A percentile compares a stretch with the other conserved stretches of the same genome.
phyloP scores from a whole-genome alignment of 139 green algal species.

The Picochlorum costavermella region DNA sequence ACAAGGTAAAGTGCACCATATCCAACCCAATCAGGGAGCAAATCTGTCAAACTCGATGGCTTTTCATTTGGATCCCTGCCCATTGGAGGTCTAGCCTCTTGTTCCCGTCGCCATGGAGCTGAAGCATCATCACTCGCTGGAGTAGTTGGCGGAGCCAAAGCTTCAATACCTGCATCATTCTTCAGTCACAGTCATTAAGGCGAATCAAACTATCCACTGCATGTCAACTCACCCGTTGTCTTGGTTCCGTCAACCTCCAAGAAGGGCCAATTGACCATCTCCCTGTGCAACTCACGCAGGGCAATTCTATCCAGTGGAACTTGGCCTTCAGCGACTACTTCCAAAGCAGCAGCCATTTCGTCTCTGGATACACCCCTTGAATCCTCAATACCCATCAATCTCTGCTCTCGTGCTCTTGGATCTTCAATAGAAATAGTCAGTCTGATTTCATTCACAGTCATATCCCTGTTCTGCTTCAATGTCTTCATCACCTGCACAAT shows the following conservation, averaged over 20 bases:
- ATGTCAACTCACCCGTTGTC: conserved; percentile 3
- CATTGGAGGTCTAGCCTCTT: conserved; percentile 25
- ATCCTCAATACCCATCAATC: conserved; percentile 60
- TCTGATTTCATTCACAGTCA: conserved; percentile 71
- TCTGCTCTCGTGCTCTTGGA: conserved; percentile 41
- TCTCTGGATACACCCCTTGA: conserved; percentile 67
- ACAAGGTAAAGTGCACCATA: conserved; percentile 75
- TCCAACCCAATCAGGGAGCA: conserved; percentile 75
- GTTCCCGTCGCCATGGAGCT: conserved; percentile 16
- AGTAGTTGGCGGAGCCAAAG: conserved; percentile 3
- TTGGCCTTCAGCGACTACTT: conserved; percentile 63
- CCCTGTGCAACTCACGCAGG: conserved; percentile 66
- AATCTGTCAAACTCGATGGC: conserved; percentile 51
- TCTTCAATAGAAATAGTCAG: conserved; percentile 79
- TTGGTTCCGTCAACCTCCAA: conserved; percentile 23
- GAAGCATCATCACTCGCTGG: conserved; percentile 23
- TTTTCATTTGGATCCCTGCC: conserved; percentile 54
- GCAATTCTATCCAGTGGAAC: conserved; percentile 78
- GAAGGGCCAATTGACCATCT: conserved; percentile 70
- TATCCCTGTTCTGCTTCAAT: conserved; percentile 69
- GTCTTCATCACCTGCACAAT: conserved; percentile 52
- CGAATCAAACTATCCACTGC: background rate
- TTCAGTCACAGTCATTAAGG: background rate
- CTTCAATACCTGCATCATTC: conserved; percentile 9
- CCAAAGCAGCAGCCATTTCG: conserved; percentile 75